Evolutionary conservation across 139 green algal species (phyloP), one percentile per base, ranked within the genome.

Genomic region (Chlamydomonas sp.): DNA sequence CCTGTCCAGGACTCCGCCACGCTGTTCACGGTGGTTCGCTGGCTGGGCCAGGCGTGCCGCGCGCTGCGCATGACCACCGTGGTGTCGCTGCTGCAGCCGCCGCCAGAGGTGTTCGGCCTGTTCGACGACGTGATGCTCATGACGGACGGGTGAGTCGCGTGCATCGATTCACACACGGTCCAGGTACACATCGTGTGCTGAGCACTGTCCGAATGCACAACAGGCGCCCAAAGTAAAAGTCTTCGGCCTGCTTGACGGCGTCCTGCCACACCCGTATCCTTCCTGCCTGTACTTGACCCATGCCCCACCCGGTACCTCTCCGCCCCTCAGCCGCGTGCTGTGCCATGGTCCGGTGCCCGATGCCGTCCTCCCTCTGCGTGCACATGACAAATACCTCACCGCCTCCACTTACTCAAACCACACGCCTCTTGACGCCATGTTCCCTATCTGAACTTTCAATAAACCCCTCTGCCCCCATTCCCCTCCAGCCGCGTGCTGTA

Each of bases 31-130:
- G 78, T 90, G 18, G 59, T 90, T 2, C 78, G 85, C 5, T 86
- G 85, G 78, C 80, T 90, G 66, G 69, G 60, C 31, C 69, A 82
- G 71, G 71, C 81, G 6, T 18, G 31, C 18, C 49, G 60, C 15
- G 81, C 77, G 15, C 67, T 86, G 49, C 79, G 89, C 78, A 63
- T 83, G 20, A 98, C 95, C 58, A 90, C 89, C 6, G 59, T 97
- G 72, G 91, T 97, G 49, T 94, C 85, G 5, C 94, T 99, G 80
- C 94, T 99, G 86, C 96, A 99, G 93, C 97, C 97, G 4, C 87
- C 94, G 0, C 97, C 96, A 20, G 96, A 98, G 86, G 86, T 91
- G 69, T 95, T 92, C 76, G 88, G 92, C 12, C 90, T 96, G 12
- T 96, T 95, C 78, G 93, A 96, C 73, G 93, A 96, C 81, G 87